Evolutionary conservation across 768 basidiomycete species (phyloP), one percentile per base, ranked within the genome.

Genomic region (Paxillus involutus): DNA sequence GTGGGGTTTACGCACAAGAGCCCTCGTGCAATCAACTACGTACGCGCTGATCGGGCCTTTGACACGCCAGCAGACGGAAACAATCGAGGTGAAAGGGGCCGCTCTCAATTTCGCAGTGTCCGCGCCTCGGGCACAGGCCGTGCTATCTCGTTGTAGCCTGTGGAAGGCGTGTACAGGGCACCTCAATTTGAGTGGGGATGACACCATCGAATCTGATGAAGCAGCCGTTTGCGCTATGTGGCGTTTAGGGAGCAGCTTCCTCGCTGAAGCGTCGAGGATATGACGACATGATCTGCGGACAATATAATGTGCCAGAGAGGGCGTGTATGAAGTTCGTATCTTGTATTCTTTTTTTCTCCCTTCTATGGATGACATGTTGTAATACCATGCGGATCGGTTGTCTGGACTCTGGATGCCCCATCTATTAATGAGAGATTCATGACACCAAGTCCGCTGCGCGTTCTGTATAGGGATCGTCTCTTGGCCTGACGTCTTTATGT

Each of bases 1-100:
- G 90, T 88, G 54, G 91, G 91, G 47, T 93, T 93, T 74, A 92
- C 91, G 32, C 91, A 94, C 76, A 92, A 88, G 79, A 90, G 87
- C 63, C 91, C 91, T 57, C 86, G 90, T 57, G 79, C 79, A 52
- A 82, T 92, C 71, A 87, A 75, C 68, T 92, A 91, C 71, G 77
- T 83, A 61, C 80, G 85, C 64, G 88, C 82, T 54, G 88, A 91
- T 72, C 84, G 77, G 65, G 85, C 84, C 46, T 88, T 90, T 68
- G 83, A 82, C 64, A 77, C 75, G 55, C 73, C 75, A 60, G 76
- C 80, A 40, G 77, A 83, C 56, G 76, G 75, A 45, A 78, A 76
- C 61, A 76, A 75, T 24, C 76, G 78, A 53, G 70, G 76, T 48
- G 74, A 80, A 60, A 80, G 88, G 69, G 88, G 88, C 62, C 86